Evolutionary conservation across 148 eudicot species (phyloP).

Genomic region (Rheum nobile): DNA sequence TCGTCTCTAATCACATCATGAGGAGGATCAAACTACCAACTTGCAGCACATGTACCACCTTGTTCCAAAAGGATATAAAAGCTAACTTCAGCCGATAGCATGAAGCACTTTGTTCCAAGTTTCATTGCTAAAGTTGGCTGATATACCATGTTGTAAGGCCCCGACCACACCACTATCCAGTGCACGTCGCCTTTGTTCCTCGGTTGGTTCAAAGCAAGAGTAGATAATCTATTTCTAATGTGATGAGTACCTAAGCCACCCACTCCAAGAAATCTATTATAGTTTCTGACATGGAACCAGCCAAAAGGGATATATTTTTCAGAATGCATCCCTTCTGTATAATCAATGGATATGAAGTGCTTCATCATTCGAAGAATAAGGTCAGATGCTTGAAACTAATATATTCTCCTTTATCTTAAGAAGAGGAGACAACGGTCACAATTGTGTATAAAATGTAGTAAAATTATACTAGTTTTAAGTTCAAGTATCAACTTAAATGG

Average conservation of each 20-base stretch:
- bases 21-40: neutral
- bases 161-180: neutral
- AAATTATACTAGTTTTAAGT: neutral
- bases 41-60: neutral
- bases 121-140: neutral
- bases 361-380: neutral
- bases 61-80: too few relatives aligned
- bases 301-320: neutral
- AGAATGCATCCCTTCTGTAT: neutral
- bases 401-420: neutral
- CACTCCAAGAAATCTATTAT: neutral
- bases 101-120: neutral
- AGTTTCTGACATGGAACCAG: neutral
- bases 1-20: too few relatives aligned
- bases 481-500: neutral
- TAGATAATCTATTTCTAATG: neutral
- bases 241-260: neutral
- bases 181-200: too few relatives aligned
- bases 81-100: neutral
- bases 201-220: too few relatives aligned
- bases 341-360: neutral
- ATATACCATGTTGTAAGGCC: too few relatives aligned
- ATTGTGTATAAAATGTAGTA: neutral
- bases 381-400: neutral
- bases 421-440: neutral